phyloP scores from a whole-genome alignment of 352 stramenopile species.

The Globisporangium nagaii region DNA sequence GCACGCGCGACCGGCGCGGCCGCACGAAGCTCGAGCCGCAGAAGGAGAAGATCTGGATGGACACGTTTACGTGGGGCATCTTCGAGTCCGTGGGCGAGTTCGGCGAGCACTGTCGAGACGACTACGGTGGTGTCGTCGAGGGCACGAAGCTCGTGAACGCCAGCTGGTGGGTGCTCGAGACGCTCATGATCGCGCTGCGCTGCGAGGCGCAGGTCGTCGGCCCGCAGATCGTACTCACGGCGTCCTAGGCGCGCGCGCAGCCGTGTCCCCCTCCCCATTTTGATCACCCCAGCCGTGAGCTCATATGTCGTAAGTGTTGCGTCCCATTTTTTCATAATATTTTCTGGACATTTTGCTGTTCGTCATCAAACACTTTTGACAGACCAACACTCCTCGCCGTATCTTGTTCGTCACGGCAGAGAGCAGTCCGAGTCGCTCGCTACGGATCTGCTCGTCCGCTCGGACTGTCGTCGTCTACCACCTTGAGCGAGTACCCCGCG shows the following conservation, averaged over 20 bases:
- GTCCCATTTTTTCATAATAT: too few species aligned
- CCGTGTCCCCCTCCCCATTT: too few species aligned
- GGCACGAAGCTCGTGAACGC: conserved; percentile 47
- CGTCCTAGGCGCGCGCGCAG: conserved; percentile 8
- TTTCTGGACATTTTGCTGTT: too few species aligned
- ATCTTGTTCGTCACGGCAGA: too few species aligned
- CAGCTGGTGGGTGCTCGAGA: conserved; percentile 70
- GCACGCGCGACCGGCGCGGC: conserved; percentile 46
- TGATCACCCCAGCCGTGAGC: too few species aligned
- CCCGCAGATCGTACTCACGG: conserved; percentile 17
- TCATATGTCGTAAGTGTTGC: too few species aligned
- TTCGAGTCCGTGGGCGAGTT: conserved; percentile 37
- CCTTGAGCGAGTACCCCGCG: background rate
- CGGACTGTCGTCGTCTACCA: background rate
- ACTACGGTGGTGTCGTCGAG: conserved; percentile 58
- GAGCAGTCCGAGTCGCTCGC: too few species aligned
- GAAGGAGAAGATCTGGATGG: conserved; percentile 57
- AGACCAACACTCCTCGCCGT: too few species aligned
- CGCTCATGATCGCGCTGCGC: conserved; percentile 57
- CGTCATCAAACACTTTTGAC: too few species aligned
- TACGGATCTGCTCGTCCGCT: background rate
- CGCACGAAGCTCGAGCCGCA: conserved; percentile 41
- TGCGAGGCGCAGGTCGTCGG: conserved; percentile 49
- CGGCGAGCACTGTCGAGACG: conserved; percentile 38
- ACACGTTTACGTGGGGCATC: conserved; percentile 67